phyloP scores from a whole-genome alignment of 306 rosid species.

The Pterocarpus macrocarpus region DNA sequence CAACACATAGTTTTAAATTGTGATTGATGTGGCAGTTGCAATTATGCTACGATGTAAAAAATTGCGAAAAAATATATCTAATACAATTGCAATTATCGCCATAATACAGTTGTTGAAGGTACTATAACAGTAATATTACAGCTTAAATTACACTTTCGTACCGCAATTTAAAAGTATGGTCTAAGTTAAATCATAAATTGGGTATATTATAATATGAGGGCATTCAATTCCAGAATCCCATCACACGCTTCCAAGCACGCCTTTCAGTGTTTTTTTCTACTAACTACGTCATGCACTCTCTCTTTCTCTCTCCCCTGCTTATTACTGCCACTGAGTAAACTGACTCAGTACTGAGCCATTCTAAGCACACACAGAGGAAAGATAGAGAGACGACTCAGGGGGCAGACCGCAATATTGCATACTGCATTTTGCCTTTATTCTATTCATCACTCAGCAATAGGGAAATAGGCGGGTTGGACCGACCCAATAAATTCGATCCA shows the following conservation, averaged over 20 bases:
- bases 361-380: constrained; percentile 19
- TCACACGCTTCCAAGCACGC: constrained; percentile 89
- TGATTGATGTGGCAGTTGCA: too few relatives aligned
- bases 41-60: too few relatives aligned
- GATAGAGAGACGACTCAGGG: constrained; percentile 32
- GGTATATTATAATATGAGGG: background rate
- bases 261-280: constrained; percentile 37
- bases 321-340: background rate
- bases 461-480: too few relatives aligned
- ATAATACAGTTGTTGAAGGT: too few relatives aligned
- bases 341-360: constrained; percentile 44
- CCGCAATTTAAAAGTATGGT: too few relatives aligned
- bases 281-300: constrained; percentile 62
- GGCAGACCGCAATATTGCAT: constrained; percentile 52
- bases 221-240: constrained; percentile 45
- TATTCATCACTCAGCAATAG: background rate
- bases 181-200: constrained; percentile 40
- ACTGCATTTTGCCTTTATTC: background rate
- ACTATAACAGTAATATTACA: too few relatives aligned
- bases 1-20: constrained; percentile 13
- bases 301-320: background rate
- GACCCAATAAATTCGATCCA: too few relatives aligned
- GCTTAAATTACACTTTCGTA: too few relatives aligned
- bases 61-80: too few relatives aligned
- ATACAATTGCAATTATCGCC: too few relatives aligned